Evolutionary conservation across 1,139 yeast species (phyloP).

Genomic region (Scheffersomyces segobiensis): DNA sequence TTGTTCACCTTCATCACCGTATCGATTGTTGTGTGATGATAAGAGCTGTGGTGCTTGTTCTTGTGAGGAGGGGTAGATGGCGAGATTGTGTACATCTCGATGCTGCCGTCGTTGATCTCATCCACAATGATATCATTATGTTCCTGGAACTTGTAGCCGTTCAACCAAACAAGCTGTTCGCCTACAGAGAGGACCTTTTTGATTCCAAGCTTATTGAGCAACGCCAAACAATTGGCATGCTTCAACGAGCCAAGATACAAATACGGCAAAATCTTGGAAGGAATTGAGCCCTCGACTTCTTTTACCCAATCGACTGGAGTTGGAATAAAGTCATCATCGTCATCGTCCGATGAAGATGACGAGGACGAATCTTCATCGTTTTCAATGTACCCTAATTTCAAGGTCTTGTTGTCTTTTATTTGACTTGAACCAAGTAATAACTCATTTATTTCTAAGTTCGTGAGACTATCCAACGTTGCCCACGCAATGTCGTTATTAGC

Average conservation of each 20-base stretch:
- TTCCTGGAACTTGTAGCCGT: constrained; percentile 29
- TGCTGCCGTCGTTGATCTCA: constrained; percentile 29
- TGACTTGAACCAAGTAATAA: constrained; percentile 25
- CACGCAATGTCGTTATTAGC: constrained; percentile 18
- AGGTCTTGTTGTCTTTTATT: constrained; percentile 2
- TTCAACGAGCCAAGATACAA: constrained; percentile 80
- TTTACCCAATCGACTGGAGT: constrained; percentile 35
- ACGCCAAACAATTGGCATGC: constrained; percentile 75
- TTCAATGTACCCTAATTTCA: constrained; percentile 28
- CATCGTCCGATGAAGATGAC: constrained; percentile 13
- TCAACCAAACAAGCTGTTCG: constrained; percentile 69
- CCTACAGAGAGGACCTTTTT: constrained; percentile 84
- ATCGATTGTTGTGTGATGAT: constrained; percentile 17
- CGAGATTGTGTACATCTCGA: constrained; percentile 31
- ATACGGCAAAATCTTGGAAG: constrained; percentile 77
- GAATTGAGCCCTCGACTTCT: constrained; percentile 61
- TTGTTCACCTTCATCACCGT: constrained; percentile 47
- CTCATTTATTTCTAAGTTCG: constrained; percentile 35
- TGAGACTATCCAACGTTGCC: constrained; percentile 30
- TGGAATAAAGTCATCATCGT: constrained; percentile 10
- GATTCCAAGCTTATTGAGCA: constrained; percentile 68
- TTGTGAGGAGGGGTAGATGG: constrained; percentile 13
- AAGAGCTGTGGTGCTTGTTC: constrained; percentile 1
- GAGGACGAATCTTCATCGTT: constrained; percentile 16
- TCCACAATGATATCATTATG: constrained; percentile 26